These are phyloP conservation scores for Spathaspora sp. DNA, from an alignment of 805 yeast genomes.

Conservation along the genomic window DNA sequence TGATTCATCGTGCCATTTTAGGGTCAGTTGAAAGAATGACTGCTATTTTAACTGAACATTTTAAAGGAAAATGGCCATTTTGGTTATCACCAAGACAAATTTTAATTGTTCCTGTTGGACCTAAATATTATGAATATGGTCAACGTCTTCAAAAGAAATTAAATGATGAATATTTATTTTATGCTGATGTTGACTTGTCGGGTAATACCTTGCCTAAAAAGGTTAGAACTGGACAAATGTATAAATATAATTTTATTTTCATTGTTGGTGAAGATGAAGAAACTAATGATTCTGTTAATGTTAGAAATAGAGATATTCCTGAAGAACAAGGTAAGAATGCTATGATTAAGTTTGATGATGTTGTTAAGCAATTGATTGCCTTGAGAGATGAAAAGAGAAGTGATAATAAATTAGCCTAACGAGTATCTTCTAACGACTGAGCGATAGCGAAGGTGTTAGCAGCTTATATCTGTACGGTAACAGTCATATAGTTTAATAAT, in stretches of 20 bases:
- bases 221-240: constrained; percentile 93
- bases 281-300: constrained; percentile 74
- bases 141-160: constrained; percentile 67
- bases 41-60: constrained; percentile 96
- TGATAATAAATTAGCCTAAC: constrained; percentile 49
- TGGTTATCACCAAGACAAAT: constrained; percentile 99
- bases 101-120: constrained; percentile 95
- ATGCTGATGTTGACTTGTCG: constrained; percentile 86
- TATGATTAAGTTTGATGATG: constrained; percentile 68
- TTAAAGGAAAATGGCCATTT: constrained; percentile 99
- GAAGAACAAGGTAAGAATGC: constrained; percentile 92
- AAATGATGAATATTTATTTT: constrained; percentile 69
- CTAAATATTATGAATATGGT: constrained; percentile 88
- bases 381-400: constrained; percentile 73
- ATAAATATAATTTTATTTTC: constrained; percentile 92
- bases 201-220: constrained; percentile 98
- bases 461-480: too few species aligned
- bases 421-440: constrained; percentile 10
- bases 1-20: constrained; percentile 98
- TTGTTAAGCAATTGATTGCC: constrained; percentile 60
- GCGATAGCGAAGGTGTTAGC: not conserved
- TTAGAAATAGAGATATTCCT: constrained; percentile 93
- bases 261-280: constrained; percentile 96
- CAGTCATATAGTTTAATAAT: too few species aligned
- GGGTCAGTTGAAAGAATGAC: constrained; percentile 99